phyloP scores from a whole-genome alignment of 2,329 filamentous ascomycete genomes.

The Ascocoryne sarcoides region DNA sequence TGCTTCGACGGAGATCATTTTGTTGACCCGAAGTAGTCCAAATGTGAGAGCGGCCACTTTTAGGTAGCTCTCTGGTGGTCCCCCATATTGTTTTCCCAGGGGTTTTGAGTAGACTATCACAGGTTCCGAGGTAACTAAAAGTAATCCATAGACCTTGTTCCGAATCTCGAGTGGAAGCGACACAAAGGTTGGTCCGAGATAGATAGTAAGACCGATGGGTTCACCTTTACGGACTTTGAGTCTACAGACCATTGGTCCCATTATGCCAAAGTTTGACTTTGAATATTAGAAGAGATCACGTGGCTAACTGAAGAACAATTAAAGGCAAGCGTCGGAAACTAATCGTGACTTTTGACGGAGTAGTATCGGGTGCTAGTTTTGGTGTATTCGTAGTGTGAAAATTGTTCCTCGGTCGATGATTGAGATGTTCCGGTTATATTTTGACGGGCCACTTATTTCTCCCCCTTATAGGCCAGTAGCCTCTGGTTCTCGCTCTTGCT shows the following conservation, averaged over 20 bases:
- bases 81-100: background rate
- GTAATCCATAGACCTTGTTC: constrained; percentile 5
- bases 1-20: constrained; percentile 6
- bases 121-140: constrained; percentile 4
- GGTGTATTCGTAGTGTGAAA: too few relatives aligned
- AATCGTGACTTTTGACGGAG: too few relatives aligned
- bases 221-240: constrained; percentile 8
- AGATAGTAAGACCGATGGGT: constrained; percentile 7
- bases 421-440: too few relatives aligned
- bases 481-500: too few relatives aligned
- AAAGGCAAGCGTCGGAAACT: too few relatives aligned
- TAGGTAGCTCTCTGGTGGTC: background rate
- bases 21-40: constrained; percentile 8
- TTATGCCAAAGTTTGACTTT: too few relatives aligned
- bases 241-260: constrained; percentile 8
- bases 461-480: too few relatives aligned
- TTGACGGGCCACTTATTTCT: too few relatives aligned
- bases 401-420: too few relatives aligned
- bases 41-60: constrained; percentile 6
- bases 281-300: too few relatives aligned
- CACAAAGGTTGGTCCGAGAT: constrained; percentile 6
- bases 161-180: constrained; percentile 9
- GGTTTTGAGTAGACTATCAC: constrained; percentile 3
- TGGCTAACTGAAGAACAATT: too few relatives aligned
- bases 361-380: too few relatives aligned